Base-by-base conservation (phyloP, 1,284 basidiomycete genomes). In the Veloboletus limbatus region DNA sequence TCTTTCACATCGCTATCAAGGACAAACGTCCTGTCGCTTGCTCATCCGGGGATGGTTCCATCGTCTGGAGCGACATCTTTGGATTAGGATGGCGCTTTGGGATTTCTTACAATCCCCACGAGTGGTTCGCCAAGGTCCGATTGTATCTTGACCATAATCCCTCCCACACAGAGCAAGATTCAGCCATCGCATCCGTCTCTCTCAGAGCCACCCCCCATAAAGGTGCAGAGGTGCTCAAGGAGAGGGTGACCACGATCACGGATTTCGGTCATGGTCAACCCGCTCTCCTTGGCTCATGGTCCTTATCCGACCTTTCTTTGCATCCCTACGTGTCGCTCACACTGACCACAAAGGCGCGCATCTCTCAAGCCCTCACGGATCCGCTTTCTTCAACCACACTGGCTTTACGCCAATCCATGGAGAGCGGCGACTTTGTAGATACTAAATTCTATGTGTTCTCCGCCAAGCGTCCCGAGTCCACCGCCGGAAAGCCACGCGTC, bases 371-470 rank as follows among this genome's bases (percentile, higher is more conserved):
- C 8, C 22, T 27, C 41, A 21, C 53, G 3, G 49, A 48, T 13
- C 62, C 59, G 0, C 58, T 61, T 9, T 24, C 47, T 8, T 46
- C 60, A 4, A 43, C 48, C 6, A 47, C 60, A 0, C 18, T 43
- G 32, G 64, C 58, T 1, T 25, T 66, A 3, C 48, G 49, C 35
- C 48, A 50, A 25, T 66, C 64, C 30, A 53, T 66, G 62, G 38
- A 41, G 11, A 52, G 25, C 16, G 60, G 62, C 4, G 56, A 63
- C 34, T 65, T 62, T 33, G 43, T 60, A 2, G 54, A 62, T 32
- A 60, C 62, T 6, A 65, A 62, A 31, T 62, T 62, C 26, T 56
- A 66, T 10, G 64, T 26, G 16, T 63, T 63, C 43, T 65, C 64
- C 11, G 32, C 49, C 14, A 60, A 44, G 36, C 35, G 45, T 22